phyloP scores from a whole-genome alignment of 2,329 filamentous ascomycete species.

The Cryphonectria parasitica region DNA sequence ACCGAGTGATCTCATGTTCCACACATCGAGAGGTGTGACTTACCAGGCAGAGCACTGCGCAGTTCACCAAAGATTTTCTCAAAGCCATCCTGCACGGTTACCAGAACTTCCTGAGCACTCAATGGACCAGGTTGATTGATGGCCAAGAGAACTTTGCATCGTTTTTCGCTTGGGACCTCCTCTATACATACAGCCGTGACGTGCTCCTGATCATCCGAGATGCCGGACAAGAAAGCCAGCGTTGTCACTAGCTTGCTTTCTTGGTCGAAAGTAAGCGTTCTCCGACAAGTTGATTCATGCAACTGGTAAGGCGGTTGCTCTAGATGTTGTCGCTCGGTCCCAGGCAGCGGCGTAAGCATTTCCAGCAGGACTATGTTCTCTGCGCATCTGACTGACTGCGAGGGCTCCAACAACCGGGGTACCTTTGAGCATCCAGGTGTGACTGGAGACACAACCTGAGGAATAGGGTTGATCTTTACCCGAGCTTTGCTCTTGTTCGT shows the following conservation, averaged over 20 bases:
- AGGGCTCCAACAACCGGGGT: neutral
- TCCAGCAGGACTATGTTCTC: constrained; percentile 20
- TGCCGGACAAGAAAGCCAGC: constrained; percentile 22
- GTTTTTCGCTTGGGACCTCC: neutral
- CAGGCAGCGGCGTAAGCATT: constrained; percentile 9
- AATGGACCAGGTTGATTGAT: constrained; percentile 12
- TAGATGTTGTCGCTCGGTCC: neutral
- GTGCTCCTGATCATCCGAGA: neutral
- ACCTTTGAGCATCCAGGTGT: too few relatives aligned
- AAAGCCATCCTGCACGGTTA: constrained; percentile 12
- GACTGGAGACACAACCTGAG: neutral
- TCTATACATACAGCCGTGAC: constrained; percentile 25
- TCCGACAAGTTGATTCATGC: neutral
- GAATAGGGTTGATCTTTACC: neutral
- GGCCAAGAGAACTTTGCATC: constrained; percentile 18
- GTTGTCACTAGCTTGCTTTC: constrained; percentile 18
- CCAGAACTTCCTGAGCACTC: neutral
- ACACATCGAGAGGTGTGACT: neutral
- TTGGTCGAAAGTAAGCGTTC: constrained; percentile 5
- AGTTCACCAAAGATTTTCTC: constrained; percentile 17
- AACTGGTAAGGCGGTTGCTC: neutral
- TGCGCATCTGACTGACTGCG: constrained; percentile 7
- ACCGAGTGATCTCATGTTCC: neutral
- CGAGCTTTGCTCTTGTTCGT: neutral
- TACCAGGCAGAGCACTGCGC: neutral